These are phyloP conservation scores for Scheffersomyces segobiensis DNA, from an alignment of 1,139 yeast species.

Conservation along the genomic window DNA sequence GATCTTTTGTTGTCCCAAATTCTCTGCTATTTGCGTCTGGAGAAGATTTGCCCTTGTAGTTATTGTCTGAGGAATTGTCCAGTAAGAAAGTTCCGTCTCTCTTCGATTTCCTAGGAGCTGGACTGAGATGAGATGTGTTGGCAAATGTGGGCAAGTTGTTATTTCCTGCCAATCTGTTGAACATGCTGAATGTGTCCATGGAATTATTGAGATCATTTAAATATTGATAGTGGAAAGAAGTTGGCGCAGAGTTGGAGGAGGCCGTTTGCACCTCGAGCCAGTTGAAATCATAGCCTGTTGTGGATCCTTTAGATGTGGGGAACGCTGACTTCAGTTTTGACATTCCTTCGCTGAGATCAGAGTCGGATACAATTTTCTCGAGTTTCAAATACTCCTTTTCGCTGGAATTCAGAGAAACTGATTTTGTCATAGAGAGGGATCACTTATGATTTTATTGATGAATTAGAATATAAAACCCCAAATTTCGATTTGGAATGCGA, in stretches of 20 bases:
- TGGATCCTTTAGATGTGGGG: slow-evolving; percentile 4
- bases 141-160: slow-evolving; percentile 17
- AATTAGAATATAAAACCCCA: background rate
- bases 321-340: slow-evolving; percentile 2
- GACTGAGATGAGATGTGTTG: slow-evolving; percentile 23
- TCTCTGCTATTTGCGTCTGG: background rate
- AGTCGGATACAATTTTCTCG: slow-evolving; percentile 1
- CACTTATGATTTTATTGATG: background rate
- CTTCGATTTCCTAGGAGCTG: slow-evolving; percentile 8
- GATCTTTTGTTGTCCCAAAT: background rate
- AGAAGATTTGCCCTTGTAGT: background rate
- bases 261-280: slow-evolving; percentile 34
- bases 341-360: slow-evolving; percentile 3
- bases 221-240: slow-evolving; percentile 37
- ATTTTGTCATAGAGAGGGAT: background rate
- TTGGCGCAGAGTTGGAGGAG: slow-evolving; percentile 32
- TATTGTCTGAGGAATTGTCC: background rate
- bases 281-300: slow-evolving; percentile 6
- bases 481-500: background rate
- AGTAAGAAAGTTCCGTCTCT: background rate
- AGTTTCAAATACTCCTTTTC: background rate
- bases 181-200: slow-evolving; percentile 33
- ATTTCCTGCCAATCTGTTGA: slow-evolving; percentile 15
- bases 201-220: slow-evolving; percentile 27
- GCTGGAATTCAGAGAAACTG: background rate